Conservation (phyloP, 208 protist species). For the Strigomonas culicis region DNA sequence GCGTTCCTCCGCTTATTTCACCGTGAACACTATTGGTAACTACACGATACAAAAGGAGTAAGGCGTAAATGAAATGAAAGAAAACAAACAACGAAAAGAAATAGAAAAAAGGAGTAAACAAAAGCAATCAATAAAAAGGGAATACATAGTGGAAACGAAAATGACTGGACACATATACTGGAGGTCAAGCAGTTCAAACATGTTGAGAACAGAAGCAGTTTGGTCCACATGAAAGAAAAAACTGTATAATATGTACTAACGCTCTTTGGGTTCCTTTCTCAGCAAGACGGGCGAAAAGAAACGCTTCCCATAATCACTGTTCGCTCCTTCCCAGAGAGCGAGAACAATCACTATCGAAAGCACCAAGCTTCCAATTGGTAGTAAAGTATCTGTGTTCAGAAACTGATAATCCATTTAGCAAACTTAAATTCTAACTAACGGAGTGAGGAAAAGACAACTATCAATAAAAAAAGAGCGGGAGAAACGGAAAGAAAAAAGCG, state of each 20-base stretch:
- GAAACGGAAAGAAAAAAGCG: too few species aligned
- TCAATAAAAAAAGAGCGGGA: too few species aligned
- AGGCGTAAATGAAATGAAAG: neutral
- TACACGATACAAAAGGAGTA: too few species aligned
- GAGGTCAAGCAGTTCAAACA: neutral
- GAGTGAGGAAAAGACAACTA: slow-evolving; percentile 2
- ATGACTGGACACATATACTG: too few species aligned
- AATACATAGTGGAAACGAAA: neutral
- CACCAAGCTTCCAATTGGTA: neutral
- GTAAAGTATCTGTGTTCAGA: neutral
- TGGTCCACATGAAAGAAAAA: neutral
- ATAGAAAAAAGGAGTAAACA: neutral
- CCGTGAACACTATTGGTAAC: too few species aligned
- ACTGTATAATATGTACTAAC: neutral
- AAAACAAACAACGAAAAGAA: slow-evolving; percentile 6
- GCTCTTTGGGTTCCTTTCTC: neutral
- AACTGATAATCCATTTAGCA: slow-evolving; percentile 1
- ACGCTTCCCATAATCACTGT: too few species aligned
- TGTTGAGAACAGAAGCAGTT: neutral
- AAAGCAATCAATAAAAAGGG: neutral
- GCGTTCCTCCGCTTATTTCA: too few species aligned
- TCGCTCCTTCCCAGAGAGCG: neutral
- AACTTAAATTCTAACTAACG: too few species aligned
- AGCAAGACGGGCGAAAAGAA: neutral
- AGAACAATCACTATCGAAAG: neutral